Evolutionary conservation across 805 yeast genomes (phyloP).

Genomic region (Cyberlindnera meyerae): DNA sequence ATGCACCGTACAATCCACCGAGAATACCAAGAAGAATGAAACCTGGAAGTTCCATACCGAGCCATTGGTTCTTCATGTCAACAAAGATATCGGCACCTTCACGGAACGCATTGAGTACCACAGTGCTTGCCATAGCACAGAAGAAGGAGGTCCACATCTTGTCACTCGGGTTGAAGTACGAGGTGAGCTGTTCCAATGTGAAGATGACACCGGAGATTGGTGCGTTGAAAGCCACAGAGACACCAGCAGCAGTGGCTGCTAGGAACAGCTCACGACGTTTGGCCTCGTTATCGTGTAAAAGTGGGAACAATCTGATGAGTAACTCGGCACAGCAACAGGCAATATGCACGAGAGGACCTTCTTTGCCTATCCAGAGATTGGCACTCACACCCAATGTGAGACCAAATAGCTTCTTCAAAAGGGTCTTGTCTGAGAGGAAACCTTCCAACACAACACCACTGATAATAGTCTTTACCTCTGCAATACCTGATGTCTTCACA

Average conservation of each 20-base stretch:
- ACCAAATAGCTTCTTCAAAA: constrained; percentile 54
- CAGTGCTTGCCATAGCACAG: constrained; percentile 68
- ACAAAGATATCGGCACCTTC: constrained; percentile 52
- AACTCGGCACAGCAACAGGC: constrained; percentile 53
- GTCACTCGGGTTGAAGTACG: constrained; percentile 56
- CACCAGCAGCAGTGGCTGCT: constrained; percentile 81
- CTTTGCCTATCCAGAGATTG: constrained; percentile 81
- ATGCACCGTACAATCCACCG: constrained; percentile 65
- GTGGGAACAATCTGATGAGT: constrained; percentile 31
- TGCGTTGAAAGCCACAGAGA: constrained; percentile 78
- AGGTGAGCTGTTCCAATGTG: constrained; percentile 62
- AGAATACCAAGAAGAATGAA: constrained; percentile 63
- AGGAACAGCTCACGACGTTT: constrained; percentile 58
- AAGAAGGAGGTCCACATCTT: constrained; percentile 83
- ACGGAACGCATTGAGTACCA: constrained; percentile 47
- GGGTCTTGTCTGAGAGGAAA: constrained; percentile 47
- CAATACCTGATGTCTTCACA: constrained; percentile 58
- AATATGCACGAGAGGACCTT: constrained; percentile 82
- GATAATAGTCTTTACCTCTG: constrained; percentile 65
- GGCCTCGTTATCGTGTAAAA: constrained; percentile 45
- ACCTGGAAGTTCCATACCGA: constrained; percentile 63
- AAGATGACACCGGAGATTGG: constrained; percentile 88
- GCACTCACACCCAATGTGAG: constrained; percentile 63
- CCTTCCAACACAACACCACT: constrained; percentile 56
- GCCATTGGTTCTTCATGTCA: constrained; percentile 72